Percentiles rank a stretch among this genome's conserved stretches.
Evolutionary conservation across 805 yeast genomes (phyloP).

Genomic region (Barnettozyma wickerhamii): DNA sequence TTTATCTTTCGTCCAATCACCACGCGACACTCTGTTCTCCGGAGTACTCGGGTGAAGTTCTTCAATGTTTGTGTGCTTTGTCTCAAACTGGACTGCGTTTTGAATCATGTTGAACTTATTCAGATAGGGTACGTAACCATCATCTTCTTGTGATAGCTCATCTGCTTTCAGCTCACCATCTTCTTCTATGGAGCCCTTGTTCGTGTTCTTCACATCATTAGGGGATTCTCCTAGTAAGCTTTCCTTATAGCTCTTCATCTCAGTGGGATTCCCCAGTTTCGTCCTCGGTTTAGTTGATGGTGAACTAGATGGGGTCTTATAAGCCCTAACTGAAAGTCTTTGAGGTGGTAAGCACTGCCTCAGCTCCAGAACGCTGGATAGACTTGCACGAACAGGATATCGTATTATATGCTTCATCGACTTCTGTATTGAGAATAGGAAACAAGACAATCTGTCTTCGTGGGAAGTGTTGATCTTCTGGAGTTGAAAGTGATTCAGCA

Average conservation of each 20-base stretch:
- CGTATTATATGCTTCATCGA: too few species aligned
- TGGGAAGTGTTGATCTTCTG: too few species aligned
- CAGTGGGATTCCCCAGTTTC: conserved; percentile 9
- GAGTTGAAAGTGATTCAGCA: too few species aligned
- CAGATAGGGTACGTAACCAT: conserved; percentile 2
- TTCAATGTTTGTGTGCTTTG: conserved; percentile 13
- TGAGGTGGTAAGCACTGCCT: too few species aligned
- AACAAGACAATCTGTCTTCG: too few species aligned
- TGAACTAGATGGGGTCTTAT: background rate
- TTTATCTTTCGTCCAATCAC: conserved; percentile 13
- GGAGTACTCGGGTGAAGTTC: conserved; percentile 14
- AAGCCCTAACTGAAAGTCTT: too few species aligned
- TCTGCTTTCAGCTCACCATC: background rate
- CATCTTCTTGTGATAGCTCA: background rate
- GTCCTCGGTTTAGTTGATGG: conserved; percentile 2
- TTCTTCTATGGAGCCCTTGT: background rate
- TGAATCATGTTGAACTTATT: conserved; percentile 11
- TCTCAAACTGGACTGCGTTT: conserved; percentile 9
- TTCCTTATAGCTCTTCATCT: conserved; percentile 3
- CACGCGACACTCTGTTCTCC: conserved; percentile 8
- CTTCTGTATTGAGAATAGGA: too few species aligned
- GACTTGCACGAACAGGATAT: too few species aligned
- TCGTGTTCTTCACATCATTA: background rate
- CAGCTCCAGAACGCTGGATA: too few species aligned
- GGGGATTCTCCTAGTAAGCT: too few species aligned